Evolutionary conservation across 2,329 filamentous ascomycete species (phyloP).

Genomic region (Pseudocercospora vitis): DNA sequence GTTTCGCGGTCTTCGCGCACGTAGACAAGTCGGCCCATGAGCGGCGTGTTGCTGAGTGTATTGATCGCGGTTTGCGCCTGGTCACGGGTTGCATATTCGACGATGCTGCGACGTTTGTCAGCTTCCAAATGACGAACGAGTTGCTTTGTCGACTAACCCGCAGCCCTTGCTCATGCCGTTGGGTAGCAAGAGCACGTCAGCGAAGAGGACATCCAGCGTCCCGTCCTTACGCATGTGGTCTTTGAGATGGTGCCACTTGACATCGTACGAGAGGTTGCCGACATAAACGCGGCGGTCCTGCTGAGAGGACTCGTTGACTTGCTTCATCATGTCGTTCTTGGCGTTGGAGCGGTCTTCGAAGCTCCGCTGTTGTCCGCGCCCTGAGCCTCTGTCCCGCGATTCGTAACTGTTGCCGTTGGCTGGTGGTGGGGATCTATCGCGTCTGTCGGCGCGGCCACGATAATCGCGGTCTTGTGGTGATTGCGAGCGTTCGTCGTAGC

Average conservation of each 20-base stretch:
- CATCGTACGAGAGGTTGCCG: constrained; percentile 97
- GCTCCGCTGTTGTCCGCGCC: constrained; percentile 53
- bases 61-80: constrained; percentile 97
- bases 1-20: constrained; percentile 99
- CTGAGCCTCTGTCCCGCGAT: constrained; percentile 42
- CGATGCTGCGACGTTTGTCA: constrained; percentile 67
- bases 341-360: constrained; percentile 80
- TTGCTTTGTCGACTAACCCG: constrained; percentile 72
- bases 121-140: no score
- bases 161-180: constrained; percentile 99
- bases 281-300: constrained; percentile 99
- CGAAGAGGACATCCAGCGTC: constrained; percentile 83
- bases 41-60: constrained; percentile 97
- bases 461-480: constrained; percentile 27
- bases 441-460: constrained; percentile 48
- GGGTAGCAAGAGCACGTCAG: constrained; percentile 98
- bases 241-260: constrained; percentile 99
- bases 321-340: constrained; percentile 95
- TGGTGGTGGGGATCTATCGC: constrained; percentile 72
- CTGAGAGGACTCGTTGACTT: constrained; percentile 88
- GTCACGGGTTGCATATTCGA: constrained; percentile 99
- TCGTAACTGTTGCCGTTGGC: constrained; percentile 67
- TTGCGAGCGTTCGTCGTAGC: constrained; percentile 27
- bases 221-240: constrained; percentile 99
- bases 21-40: constrained; percentile 98